Evolutionary conservation across 2,329 filamentous ascomycete species (phyloP), one percentile per base, ranked within the genome.

Genomic region (Gyromitra esculenta): DNA sequence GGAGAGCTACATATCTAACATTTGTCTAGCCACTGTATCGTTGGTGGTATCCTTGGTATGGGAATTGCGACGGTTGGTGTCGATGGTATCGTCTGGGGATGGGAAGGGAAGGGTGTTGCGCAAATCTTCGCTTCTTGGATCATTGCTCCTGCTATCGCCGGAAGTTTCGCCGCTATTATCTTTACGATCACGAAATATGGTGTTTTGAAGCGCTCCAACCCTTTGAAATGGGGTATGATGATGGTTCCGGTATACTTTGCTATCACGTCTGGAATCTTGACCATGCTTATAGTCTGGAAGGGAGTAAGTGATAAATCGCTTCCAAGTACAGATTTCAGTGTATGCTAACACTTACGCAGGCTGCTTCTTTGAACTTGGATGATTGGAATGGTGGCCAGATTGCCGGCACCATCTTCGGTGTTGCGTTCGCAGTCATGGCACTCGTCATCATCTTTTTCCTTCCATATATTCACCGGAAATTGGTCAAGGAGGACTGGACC

Each of bases 101-200:
- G 85, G 82, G 84, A 86, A 1, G 71, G 80, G 6, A 81, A 80
- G 45, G 87, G 88, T 77, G 89, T 90, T 5, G 86, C 87, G 48
- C 88, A 88, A 76, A 87, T 90, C 25, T 88, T 89, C 79, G 86
- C 89, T 15, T 88, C 88, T 9, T 89, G 88, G 88, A 85, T 87
- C 78, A 88, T 90, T 77, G 88, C 89, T 1, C 89, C 89, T 0
- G 85, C 85, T 69, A 84, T 90, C 13, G 83, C 89, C 0, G 89
- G 84, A 25, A 68, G 78, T 72, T 90, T 90, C 67, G 88, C 82
- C 70, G 84, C 88, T 56, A 83, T 85, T 81, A 85, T 89, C 81
- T 89, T 89, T 83, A 80, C 85, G 50, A 82, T 87, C 79, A 89
- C 87, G 70, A 89, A 89, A 80, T 88, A 87, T 79, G 84, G 83